Evolutionary conservation across 148 eudicot genomes (phyloP).

Genomic region (Rhododendron molle): DNA sequence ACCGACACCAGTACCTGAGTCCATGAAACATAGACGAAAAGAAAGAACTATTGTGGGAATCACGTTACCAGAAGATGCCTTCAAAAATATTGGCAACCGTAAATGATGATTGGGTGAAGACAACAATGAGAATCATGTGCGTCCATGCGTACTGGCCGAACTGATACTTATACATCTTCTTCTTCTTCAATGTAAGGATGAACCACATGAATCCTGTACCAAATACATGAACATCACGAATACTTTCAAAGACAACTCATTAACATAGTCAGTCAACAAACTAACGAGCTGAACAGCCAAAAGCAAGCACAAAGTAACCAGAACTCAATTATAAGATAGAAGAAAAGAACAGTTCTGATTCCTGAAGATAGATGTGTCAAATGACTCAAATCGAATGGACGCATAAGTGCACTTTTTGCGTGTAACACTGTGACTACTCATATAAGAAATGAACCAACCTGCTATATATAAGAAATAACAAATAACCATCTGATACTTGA

Average conservation of each 20-base stretch:
- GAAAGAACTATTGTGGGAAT: not conserved
- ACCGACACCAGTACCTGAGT: not conserved
- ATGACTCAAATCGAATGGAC: not conserved
- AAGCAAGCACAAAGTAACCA: not conserved
- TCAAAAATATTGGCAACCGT: slow-evolving; percentile 95
- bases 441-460: slow-evolving; percentile 41
- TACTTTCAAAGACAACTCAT: not conserved
- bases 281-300: not conserved
- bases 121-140: slow-evolving; percentile 96
- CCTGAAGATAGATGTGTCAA: not conserved
- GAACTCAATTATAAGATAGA: not conserved
- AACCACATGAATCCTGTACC: slow-evolving; percentile 89
- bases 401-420: not conserved
- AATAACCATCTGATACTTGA: slow-evolving; percentile 92
- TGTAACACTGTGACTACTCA: not conserved
- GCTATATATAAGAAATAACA: slow-evolving; percentile 89
- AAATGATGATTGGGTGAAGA: slow-evolving; percentile 87
- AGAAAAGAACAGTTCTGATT: not conserved
- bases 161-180: slow-evolving; percentile 94
- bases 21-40: not conserved
- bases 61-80: slow-evolving; percentile 86
- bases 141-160: slow-evolving; percentile 99
- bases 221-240: slow-evolving; percentile 17
- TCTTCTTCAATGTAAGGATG: slow-evolving; percentile 88
- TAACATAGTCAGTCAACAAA: not conserved